A percentile compares a stretch with the other conserved stretches of the same genome.
phyloP scores from a whole-genome alignment of 768 basidiomycete genomes.

The Calocera viscosa region DNA sequence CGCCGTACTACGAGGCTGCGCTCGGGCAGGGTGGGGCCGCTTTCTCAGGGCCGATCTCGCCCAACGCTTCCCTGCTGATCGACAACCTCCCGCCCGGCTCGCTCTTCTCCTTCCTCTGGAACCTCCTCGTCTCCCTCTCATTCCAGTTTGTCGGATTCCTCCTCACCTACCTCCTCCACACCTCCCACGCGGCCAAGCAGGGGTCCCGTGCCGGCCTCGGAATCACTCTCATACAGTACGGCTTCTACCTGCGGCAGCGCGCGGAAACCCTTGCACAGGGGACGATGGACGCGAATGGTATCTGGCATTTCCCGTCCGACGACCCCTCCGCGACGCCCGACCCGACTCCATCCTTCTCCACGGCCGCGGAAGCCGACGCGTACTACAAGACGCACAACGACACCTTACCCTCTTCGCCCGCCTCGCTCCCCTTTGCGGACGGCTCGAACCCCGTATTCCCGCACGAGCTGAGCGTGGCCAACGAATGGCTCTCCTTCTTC shows the following conservation, averaged over 20 bases:
- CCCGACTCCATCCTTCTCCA: conserved; percentile 14
- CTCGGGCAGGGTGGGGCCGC: conserved; percentile 43
- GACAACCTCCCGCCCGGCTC: conserved; percentile 84
- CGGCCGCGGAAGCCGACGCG: conserved; percentile 13
- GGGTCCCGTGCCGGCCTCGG: conserved; percentile 94
- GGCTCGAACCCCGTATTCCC: conserved; percentile 6
- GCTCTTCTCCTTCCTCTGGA: conserved; percentile 67
- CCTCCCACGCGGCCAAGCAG: conserved; percentile 81
- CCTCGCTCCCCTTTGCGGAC: conserved; percentile 26
- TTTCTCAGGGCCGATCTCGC: conserved; percentile 19
- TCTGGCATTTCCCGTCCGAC: not conserved
- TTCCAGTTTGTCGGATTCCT: conserved; percentile 94
- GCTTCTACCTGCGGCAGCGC: conserved; percentile 55
- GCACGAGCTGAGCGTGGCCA: conserved; percentile 29
- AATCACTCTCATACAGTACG: conserved; percentile 85
- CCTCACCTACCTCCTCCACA: conserved; percentile 83
- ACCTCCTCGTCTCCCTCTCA: conserved; percentile 77
- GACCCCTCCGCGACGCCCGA: not conserved
- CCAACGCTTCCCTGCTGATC: conserved; percentile 60
- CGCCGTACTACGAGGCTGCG: conserved; percentile 86
- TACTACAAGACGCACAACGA: conserved; percentile 11
- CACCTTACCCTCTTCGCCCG: conserved; percentile 6
- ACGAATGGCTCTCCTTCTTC: conserved; percentile 82
- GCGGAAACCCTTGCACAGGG: conserved; percentile 29
- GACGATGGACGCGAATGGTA: conserved; percentile 16